Evolutionary conservation across 768 basidiomycete genomes (phyloP).

Genomic region (Floccularia luteovirens): DNA sequence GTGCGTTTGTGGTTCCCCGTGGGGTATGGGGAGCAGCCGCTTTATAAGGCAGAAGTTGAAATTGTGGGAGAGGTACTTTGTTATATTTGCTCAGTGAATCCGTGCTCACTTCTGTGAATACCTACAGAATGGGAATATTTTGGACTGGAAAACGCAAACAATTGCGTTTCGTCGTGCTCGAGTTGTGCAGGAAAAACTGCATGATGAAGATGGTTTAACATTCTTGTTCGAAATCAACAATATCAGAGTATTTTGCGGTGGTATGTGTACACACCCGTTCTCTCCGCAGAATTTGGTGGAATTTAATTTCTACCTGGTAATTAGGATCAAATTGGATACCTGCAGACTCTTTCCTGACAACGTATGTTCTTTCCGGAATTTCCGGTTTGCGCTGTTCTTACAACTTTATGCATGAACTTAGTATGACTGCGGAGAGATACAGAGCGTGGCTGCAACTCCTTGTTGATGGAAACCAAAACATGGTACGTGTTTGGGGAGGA

Average conservation of each 20-base stretch:
- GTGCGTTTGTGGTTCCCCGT: conserved; percentile 84
- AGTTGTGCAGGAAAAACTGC: conserved; percentile 74
- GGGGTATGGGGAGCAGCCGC: conserved; percentile 72
- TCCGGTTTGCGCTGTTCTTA: neutral
- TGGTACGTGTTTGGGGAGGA: conserved; percentile 90
- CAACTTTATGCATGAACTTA: conserved; percentile 9
- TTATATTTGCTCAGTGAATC: neutral
- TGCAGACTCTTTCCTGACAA: conserved; percentile 84
- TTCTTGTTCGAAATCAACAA: conserved; percentile 94
- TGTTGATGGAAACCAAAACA: conserved; percentile 89
- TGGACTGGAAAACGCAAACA: conserved; percentile 48
- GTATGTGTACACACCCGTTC: conserved; percentile 22
- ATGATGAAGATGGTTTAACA: conserved; percentile 68
- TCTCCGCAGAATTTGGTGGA: neutral
- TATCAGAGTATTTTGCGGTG: conserved; percentile 81
- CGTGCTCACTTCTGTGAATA: neutral
- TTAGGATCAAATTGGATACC: conserved; percentile 92
- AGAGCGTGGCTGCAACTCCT: conserved; percentile 78
- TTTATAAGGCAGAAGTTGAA: conserved; percentile 57
- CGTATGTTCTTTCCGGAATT: conserved; percentile 29
- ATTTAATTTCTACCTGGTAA: neutral
- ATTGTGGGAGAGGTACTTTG: conserved; percentile 46
- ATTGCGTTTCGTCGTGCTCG: conserved; percentile 76
- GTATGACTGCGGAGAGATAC: conserved; percentile 50
- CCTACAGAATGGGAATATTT: conserved; percentile 36